Evolutionary conservation across 2,329 filamentous ascomycete genomes (phyloP), one percentile per base, ranked within the genome.

Genomic region (Elsinoe batatas): DNA sequence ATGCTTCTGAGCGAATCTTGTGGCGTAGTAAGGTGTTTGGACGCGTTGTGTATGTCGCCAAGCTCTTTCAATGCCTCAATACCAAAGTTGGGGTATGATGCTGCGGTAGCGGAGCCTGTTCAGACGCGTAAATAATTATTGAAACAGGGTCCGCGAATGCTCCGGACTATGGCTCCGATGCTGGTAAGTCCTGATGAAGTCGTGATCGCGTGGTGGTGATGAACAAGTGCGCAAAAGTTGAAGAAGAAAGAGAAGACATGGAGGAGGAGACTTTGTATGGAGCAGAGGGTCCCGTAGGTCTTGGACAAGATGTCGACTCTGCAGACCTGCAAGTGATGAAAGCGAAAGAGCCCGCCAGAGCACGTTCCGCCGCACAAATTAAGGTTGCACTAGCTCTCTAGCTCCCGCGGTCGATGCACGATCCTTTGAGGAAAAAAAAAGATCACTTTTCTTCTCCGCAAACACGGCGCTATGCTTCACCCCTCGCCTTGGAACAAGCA

Each of bases 151-250:
- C 30, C 53, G 53, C 26, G 35, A 35, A 37, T 38, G 32, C 26
- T 26, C 47, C 47, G 47, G 47, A 38, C 8, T 65, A 67, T 61
- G 55, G 60, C 44, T 60, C 56, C 61, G 59, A 61, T 56, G 60
- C 58, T 62, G 58, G 53, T 59, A 62, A 62, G 63, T 46, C 62
- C 65, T 60, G 67, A 61, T 62, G 58, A 57, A 51, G 63, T 65
- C 58, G 63, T 58, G 60, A 62, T 55, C 58, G 44, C 47, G 49
- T 62, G 60, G 61, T 63, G 60, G 65, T 63, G 56, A 64, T 60
- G 61, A 63, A 26, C 18, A 15, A 15, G 10, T 20, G 18, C 5
- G 18, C 11, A 66, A 62, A 64, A 60, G 53, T 63, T 61, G 60
- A 59, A 63, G 32, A 37, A 33, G 35, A 38, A 37, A 33, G 47